phyloP scores from a whole-genome alignment of 2,329 filamentous ascomycete genomes.

The Didymosphaeria variabile region DNA sequence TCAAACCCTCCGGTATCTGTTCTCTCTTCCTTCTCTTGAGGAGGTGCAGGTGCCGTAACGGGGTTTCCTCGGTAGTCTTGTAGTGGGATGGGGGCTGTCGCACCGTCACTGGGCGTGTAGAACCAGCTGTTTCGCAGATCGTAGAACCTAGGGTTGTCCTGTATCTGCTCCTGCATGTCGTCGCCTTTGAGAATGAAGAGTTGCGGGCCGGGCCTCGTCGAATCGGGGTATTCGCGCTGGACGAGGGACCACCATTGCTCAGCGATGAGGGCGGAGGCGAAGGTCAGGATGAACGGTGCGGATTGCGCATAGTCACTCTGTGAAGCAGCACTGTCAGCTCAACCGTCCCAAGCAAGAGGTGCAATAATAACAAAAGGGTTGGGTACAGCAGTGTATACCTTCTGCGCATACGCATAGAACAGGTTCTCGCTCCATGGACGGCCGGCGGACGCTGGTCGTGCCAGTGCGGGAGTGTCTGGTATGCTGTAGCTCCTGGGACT shows the following conservation, averaged over 20 bases:
- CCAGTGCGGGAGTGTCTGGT: constrained; percentile 29
- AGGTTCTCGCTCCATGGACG: constrained; percentile 27
- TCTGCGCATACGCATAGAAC: constrained; percentile 49
- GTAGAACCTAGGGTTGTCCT: constrained; percentile 40
- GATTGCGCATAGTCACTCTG: constrained; percentile 44
- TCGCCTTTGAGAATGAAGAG: constrained; percentile 47
- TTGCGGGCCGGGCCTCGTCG: constrained; percentile 41
- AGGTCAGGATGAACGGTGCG: constrained; percentile 46
- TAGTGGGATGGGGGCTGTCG: constrained; percentile 39
- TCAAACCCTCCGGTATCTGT: constrained; percentile 23
- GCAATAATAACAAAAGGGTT: not conserved
- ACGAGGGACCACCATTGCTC: constrained; percentile 48
- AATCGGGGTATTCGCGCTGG: constrained; percentile 40
- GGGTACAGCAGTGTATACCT: constrained; percentile 30
- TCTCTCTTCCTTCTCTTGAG: constrained; percentile 15
- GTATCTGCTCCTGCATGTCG: constrained; percentile 44
- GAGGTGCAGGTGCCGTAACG: constrained; percentile 13
- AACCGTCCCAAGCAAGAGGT: not conserved
- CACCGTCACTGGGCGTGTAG: constrained; percentile 36
- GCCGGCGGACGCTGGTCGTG: constrained; percentile 21
- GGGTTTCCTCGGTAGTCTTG: constrained; percentile 39
- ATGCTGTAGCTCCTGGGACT: constrained; percentile 22
- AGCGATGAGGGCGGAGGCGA: constrained; percentile 42
- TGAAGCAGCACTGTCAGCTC: not conserved
- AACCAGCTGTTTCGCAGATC: constrained; percentile 47